Conservation (phyloP, 2,329 filamentous ascomycete genomes). For the Colletotrichum sp. region DNA sequence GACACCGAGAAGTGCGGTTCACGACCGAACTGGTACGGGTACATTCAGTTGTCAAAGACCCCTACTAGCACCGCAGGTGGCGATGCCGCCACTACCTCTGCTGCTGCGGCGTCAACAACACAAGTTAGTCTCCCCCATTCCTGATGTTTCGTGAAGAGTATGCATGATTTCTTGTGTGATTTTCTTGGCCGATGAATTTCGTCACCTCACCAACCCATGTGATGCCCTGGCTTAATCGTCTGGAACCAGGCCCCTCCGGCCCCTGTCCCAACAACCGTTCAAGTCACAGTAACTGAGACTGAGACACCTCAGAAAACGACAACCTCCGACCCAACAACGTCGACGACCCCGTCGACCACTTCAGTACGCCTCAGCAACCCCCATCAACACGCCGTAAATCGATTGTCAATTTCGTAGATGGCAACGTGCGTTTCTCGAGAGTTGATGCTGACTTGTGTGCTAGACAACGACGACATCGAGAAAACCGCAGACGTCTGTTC, state of each 20-base stretch:
- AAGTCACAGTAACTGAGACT: constrained; percentile 27
- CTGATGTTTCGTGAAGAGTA: background rate
- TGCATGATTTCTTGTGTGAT: background rate
- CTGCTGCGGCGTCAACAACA: constrained; percentile 25
- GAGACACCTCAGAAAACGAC: constrained; percentile 40
- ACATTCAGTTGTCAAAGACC: constrained; percentile 59
- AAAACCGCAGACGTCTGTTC: constrained; percentile 29
- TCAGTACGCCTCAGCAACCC: constrained; percentile 14
- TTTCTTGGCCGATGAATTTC: constrained; percentile 14
- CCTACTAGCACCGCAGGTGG: constrained; percentile 60
- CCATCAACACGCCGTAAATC: constrained; percentile 4
- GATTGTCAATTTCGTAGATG: background rate
- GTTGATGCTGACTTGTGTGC: background rate
- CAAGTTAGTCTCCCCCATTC: constrained; percentile 9
- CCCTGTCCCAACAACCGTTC: constrained; percentile 24
- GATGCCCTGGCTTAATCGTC: constrained; percentile 22
- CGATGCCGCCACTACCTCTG: constrained; percentile 19
- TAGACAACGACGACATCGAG: background rate
- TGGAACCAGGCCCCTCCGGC: constrained; percentile 28
- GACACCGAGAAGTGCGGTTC: constrained; percentile 66
- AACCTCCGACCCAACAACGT: constrained; percentile 29
- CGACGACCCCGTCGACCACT: constrained; percentile 18
- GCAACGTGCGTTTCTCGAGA: background rate
- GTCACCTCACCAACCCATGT: constrained; percentile 6
- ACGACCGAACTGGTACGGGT: constrained; percentile 59